These are phyloP conservation scores for Podaxis mareebaensis DNA, from an alignment of 768 basidiomycete genomes.

Conservation along the genomic window DNA sequence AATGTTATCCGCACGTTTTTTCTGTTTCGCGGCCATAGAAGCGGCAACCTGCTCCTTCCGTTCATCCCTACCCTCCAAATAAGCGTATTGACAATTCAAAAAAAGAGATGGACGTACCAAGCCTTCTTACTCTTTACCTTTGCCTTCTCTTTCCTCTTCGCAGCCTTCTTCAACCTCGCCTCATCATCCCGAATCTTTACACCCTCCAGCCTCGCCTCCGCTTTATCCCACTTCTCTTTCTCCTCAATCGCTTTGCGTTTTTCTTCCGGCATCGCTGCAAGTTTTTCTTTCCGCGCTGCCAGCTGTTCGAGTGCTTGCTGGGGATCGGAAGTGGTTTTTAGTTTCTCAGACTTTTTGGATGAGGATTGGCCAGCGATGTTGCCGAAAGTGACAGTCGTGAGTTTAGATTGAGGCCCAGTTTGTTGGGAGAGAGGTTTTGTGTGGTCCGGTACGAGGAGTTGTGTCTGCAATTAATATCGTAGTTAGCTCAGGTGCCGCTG, in stretches of 20 bases:
- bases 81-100: not conserved
- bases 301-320: slow-evolving; percentile 84
- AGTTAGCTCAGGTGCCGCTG: not conserved
- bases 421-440: slow-evolving; percentile 27
- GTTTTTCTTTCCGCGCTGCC: slow-evolving; percentile 70
- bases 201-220: slow-evolving; percentile 83
- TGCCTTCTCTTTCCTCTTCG: slow-evolving; percentile 89
- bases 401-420: slow-evolving; percentile 34
- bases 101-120: slow-evolving; percentile 57
- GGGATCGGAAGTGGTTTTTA: slow-evolving; percentile 79
- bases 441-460: slow-evolving; percentile 70
- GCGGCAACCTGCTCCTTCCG: slow-evolving; percentile 77
- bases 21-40: slow-evolving; percentile 82
- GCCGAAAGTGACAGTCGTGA: slow-evolving; percentile 73
- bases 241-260: slow-evolving; percentile 81
- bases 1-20: slow-evolving; percentile 91
- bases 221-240: slow-evolving; percentile 87
- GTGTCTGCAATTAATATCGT: slow-evolving; percentile 43
- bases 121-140: slow-evolving; percentile 81
- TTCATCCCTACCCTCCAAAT: slow-evolving; percentile 61
- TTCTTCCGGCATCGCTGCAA: slow-evolving; percentile 77
- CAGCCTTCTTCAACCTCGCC: slow-evolving; percentile 83
- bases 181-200: slow-evolving; percentile 92
- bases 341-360: slow-evolving; percentile 49
- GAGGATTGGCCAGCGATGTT: slow-evolving; percentile 53